A percentile compares a stretch with the other conserved stretches of the same genome.
phyloP scores from a whole-genome alignment of 495 filamentous ascomycete genomes.

The Aspergillus funiculosus region DNA sequence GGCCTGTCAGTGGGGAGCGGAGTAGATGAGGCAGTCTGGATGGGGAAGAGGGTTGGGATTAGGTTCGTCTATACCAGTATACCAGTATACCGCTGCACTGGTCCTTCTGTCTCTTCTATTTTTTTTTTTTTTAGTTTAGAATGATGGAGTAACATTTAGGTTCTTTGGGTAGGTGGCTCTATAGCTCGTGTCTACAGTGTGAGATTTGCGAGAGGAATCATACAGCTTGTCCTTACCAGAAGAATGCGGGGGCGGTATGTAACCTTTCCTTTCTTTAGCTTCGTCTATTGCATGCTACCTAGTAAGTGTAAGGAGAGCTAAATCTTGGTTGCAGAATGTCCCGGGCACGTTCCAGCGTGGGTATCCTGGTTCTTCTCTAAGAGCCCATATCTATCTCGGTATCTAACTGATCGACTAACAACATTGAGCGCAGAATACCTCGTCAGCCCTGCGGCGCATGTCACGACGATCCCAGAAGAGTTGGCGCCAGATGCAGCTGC shows the following conservation, averaged over 20 bases:
- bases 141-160: too few relatives aligned
- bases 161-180: conserved; percentile 46
- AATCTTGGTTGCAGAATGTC: conserved; percentile 28
- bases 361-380: neutral
- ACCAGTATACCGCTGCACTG: too few relatives aligned
- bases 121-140: neutral
- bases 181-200: conserved; percentile 39
- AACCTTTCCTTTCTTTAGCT: neutral
- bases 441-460: conserved; percentile 38
- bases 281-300: neutral
- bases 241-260: conserved; percentile 42
- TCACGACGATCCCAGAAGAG: conserved; percentile 32
- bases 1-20: conserved; percentile 25
- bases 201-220: conserved; percentile 45
- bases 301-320: neutral
- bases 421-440: conserved; percentile 29
- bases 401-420: neutral
- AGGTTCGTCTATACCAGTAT: conserved; percentile 26
- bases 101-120: neutral
- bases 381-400: neutral
- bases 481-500: conserved; percentile 33
- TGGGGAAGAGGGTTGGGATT: conserved; percentile 35
- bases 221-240: conserved; percentile 41
- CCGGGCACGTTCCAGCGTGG: conserved; percentile 43
- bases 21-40: conserved; percentile 29